Evolutionary conservation across 2,329 filamentous ascomycete genomes (phyloP).

Genomic region (Monosporascus sp.): DNA sequence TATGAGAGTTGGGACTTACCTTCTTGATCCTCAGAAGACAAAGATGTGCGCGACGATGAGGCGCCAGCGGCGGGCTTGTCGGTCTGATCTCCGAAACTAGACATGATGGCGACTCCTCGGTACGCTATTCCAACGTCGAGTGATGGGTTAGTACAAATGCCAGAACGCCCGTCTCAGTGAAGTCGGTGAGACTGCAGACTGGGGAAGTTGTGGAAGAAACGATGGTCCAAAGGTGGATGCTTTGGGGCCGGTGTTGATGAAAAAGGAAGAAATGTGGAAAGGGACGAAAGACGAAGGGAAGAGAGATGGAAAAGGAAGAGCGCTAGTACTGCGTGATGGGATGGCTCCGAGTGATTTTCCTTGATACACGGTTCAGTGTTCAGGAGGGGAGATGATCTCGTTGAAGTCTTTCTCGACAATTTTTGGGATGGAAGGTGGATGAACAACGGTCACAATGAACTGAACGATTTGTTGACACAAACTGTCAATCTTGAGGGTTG

Average conservation of each 20-base stretch:
- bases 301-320: background rate
- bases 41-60: background rate
- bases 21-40: background rate
- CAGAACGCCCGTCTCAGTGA: too few relatives aligned
- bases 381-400: background rate
- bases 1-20: background rate
- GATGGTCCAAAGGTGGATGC: too few relatives aligned
- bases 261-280: background rate
- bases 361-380: too few relatives aligned
- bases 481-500: background rate
- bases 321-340: too few relatives aligned
- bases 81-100: background rate
- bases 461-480: background rate
- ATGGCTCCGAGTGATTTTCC: too few relatives aligned
- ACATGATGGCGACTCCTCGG: background rate
- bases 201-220: too few relatives aligned
- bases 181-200: too few relatives aligned
- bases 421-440: background rate
- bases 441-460: background rate
- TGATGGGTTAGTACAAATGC: too few relatives aligned
- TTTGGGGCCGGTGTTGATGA: background rate
- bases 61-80: background rate
- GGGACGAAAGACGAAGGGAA: background rate
- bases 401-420: background rate
- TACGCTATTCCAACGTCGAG: background rate